Base-by-base conservation (phyloP, 768 basidiomycete genomes). In the Hygrocybe coccinea region DNA sequence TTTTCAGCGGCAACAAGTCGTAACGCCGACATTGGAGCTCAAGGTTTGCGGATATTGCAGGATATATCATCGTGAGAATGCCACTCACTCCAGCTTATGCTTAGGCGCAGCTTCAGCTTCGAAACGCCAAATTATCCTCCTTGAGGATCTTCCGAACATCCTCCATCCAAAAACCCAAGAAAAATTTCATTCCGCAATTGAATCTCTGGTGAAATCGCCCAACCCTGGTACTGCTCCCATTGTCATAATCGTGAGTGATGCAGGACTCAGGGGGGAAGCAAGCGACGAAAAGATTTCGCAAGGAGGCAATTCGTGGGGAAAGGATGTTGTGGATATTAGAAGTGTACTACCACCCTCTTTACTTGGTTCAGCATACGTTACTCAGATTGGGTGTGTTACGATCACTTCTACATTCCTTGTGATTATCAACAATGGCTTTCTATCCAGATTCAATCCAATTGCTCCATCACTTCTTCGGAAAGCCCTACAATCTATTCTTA, bases 61-160 rank as follows among this genome's bases (percentile, higher is more conserved):
- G 29, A 4, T 8, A 29, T 29, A 29, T 29, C 29, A 29, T 8
- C 29, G 29, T n/a, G n/a, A n/a, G 29, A 3, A 29, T 29, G 29
- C 4, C 8, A 4, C 29, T 29, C 8, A 43, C 33, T 34, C 15
- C 22, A 12, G 45, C 21, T 4, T 12, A n/a, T 7, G 22, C n/a
- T 34, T 33, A 33, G 35, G n/a, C 49, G 19, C 22, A 52, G 11
- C 50, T 57, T 19, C 64, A 55, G 8, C 33, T 41, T 17, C 21
- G 50, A 25, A 29, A 59, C 79, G 77, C 0, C 83, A 84, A 34
- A 64, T 95, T 5, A 78, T 97, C 51, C 82, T 97, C 3, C 74
- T 97, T 7, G 91, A 95, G 70, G 89, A 95, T 55, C 79, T 99
- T 1, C 97, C 95, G 0, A 97, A 98, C 65, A 82, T 97, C 53